phyloP scores from a whole-genome alignment of 441 rosid genomes.

The Arabidopsis hybrid region DNA sequence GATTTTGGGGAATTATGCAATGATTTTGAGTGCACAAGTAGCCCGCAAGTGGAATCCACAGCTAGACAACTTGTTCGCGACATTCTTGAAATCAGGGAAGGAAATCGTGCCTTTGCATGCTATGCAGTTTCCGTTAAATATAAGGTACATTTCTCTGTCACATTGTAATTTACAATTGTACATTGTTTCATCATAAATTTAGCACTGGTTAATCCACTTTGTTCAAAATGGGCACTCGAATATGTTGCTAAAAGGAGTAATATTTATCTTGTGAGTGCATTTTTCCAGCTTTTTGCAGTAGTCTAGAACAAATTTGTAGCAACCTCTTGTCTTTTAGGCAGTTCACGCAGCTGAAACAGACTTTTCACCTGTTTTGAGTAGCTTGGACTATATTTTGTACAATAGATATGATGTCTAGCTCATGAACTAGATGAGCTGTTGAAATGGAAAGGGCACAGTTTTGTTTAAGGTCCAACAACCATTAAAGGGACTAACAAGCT shows the following conservation, averaged over 20 bases:
- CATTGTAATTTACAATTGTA: background rate
- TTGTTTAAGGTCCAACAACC: background rate
- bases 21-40: slow-evolving; percentile 88
- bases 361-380: background rate
- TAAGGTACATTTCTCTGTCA: slow-evolving; percentile 57
- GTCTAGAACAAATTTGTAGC: background rate
- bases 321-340: background rate
- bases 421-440: background rate
- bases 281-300: slow-evolving; percentile 4
- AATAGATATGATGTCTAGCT: background rate
- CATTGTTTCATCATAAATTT: background rate
- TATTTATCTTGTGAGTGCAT: background rate
- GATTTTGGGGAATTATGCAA: slow-evolving; percentile 88
- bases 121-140: slow-evolving; percentile 73
- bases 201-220: background rate
- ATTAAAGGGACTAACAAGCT: background rate
- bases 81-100: slow-evolving; percentile 75
- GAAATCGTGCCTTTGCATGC: slow-evolving; percentile 77
- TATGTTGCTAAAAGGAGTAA: background rate
- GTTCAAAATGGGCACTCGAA: background rate
- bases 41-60: slow-evolving; percentile 87
- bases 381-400: background rate
- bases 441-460: background rate
- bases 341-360: background rate
- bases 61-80: slow-evolving; percentile 86